Evolutionary conservation across 2,329 filamentous ascomycete species (phyloP), one percentile per base, ranked within the genome.

Genomic region (Septoria linicola): DNA sequence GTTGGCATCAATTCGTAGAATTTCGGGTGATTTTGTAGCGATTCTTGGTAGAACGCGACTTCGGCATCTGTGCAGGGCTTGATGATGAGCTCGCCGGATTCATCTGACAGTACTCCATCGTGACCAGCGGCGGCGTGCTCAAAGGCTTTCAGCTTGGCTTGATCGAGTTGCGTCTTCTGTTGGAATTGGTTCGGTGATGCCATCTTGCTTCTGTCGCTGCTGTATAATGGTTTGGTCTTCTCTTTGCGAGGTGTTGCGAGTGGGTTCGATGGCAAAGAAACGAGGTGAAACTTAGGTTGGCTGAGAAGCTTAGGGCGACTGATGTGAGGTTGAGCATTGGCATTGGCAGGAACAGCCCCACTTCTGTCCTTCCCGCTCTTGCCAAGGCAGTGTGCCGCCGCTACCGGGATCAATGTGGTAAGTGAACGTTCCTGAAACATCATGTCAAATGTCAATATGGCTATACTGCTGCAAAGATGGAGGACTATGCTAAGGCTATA

Each of bases 31-130:
- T 78, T 72, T 27, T 80, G 71, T 21, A 84, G 66, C 20, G 75
- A 84, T 32, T 83, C 81, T 68, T 96, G 82, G 76, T 99, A 99
- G 71, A 99, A 99, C 37, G 83, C 79, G 63, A 97, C 83, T 73
- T 99, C 93, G 58, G 84, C 79, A 57, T 83, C 74, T 0, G 88
- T 95, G 70, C 92, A 97, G 14, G 93, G 93, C 72, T 99, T 99
- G 67, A 96, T 89, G 68, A 99, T 88, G 27, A 97, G 77, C 58
- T 87, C 82, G 67, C 93, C 93, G 46, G 88, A 83, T 49, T 80
- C 77, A 66, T 95, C 89, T 67, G 86, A 90, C 63, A 95, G 81
- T 40, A 95, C 92, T 59, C 93, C 93, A 61, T 95, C 91, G 73
- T 95, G 89, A 72, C 89, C 89, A 57, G 89, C 89, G 56, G 90